Base-by-base conservation (phyloP, 2,329 filamentous ascomycete genomes). In the Neospermospora avenae region DNA sequence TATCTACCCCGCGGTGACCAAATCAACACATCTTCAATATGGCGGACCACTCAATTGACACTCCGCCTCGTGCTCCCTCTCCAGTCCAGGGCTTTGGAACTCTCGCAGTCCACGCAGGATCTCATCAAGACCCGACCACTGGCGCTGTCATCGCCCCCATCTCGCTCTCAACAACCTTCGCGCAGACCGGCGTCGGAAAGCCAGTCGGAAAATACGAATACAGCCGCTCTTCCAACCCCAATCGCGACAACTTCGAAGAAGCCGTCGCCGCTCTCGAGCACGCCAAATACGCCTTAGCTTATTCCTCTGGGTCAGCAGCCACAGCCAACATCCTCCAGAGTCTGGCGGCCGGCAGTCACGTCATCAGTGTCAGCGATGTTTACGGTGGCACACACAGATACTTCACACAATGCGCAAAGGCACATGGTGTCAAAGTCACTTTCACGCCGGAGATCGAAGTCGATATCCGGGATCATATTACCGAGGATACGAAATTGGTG, bases 331-430 rank as follows among this genome's bases (percentile, higher is more conserved):
- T 99, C 72, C 85, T 99, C 60, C 95, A 98, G 78, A 95, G 90
- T 68, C 84, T 99, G 60, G 92, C 93, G 24, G 83, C 89, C 13
- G 93, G 92, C 64, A 95, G 91, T 51, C 95, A 99, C 78, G 91
- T 99, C 71, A 88, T 99, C 70, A 97, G 92, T 63, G 91, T 99
- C 51, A 96, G 92, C 48, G 95, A 99, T 75, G 93, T 99, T 70
- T 99, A 99, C 76, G 95, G 95, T 69, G 95, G 95, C 69, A 99
- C 95, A 44, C 95, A 99, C 79, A 85, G 95, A 71, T 99, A 99
- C 81, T 99, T 99, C 81, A 99, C 95, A 67, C 93, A 97, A 78
- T 95, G 98, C 54, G 95, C 95, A 59, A 87, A 91, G 71, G 92
- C 95, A 25, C 95, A 99, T 76, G 91, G 93, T 70, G 91, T 99